Percentiles rank a stretch among this genome's conserved stretches.
Conservation (phyloP, 2,329 filamentous ascomycete genomes). For the Aureobasidium sp. region DNA sequence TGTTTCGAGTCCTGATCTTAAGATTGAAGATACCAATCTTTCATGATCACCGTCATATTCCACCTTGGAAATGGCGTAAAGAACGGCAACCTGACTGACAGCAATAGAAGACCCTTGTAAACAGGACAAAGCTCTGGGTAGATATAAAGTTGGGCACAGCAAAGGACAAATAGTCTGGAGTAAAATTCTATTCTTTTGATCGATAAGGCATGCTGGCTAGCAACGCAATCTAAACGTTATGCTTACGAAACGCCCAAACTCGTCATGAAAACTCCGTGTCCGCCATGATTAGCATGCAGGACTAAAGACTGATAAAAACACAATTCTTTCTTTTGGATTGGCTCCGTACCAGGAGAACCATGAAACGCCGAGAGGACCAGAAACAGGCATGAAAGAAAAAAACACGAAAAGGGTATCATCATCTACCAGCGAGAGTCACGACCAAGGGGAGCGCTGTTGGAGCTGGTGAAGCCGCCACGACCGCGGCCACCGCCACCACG, state of each 20-base stretch:
- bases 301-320: neutral
- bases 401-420: conserved; percentile 17
- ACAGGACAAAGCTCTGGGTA: neutral
- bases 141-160: neutral
- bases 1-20: too few species aligned
- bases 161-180: neutral
- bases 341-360: neutral
- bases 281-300: conserved; percentile 4
- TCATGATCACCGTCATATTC: neutral
- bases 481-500: conserved; percentile 35
- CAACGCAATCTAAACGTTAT: conserved; percentile 9
- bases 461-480: conserved; percentile 42
- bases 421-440: conserved; percentile 52
- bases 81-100: neutral
- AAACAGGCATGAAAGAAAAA: neutral
- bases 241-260: neutral
- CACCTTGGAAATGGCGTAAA: too few species aligned
- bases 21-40: neutral
- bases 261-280: neutral
- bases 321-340: neutral
- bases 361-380: conserved; percentile 2
- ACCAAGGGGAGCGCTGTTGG: conserved; percentile 53
- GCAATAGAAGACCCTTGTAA: too few species aligned
- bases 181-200: neutral
- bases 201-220: neutral